Evolutionary conservation across 2,329 filamentous ascomycete genomes (phyloP), one percentile per base, ranked within the genome.

Genomic region (Sporothrix curviconia): DNA sequence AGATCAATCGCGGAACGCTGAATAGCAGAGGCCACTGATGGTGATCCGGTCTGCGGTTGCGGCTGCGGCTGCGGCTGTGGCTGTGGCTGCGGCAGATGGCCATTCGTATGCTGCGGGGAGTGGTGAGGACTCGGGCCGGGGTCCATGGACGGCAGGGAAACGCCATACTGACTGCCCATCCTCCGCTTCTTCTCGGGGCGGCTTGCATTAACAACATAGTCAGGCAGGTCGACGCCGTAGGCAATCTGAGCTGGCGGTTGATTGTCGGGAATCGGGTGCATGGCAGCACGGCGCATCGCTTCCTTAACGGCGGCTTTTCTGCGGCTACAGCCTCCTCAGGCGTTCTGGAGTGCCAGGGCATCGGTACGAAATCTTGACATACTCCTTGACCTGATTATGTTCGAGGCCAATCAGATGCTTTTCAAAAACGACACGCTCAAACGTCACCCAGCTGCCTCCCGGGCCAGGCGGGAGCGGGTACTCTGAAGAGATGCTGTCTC

Each of bases 381-480:
- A 86, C 64, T 85, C 82, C 64, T 85, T 85, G 32, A 86, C 68
- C 32, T 83, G 76, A 28, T 78, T 74, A 49, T 84, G 77, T 53
- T 81, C 77, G 4, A 84, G 69, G 2, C 76, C 76, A 14, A 80
- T 71, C 0, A 86, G 76, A 58, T 84, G 80, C 7, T 76, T 67
- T 2, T 79, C 77, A 63, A 85, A 85, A 22, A 83, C 76, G 30
- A 85, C 75, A 19, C 79, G 74, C 58, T 83, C 79, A 62, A 85
- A 85, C 0, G 81, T 84, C 24, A 85, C 81, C 82, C 82, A 85
- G 66, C 81, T 84, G 55, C 80, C 82, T 22, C 82, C 82, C 1
- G 81, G 79, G 0, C 81, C 82, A 2, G 79, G 76, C 1, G 81
- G 82, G 4, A 82, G 64, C 32, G 80, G 71, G 65, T 75, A 75